These are phyloP conservation scores for Chenopodium quinoa DNA, from an alignment of 148 eudicot genomes.

Conservation along the genomic window DNA sequence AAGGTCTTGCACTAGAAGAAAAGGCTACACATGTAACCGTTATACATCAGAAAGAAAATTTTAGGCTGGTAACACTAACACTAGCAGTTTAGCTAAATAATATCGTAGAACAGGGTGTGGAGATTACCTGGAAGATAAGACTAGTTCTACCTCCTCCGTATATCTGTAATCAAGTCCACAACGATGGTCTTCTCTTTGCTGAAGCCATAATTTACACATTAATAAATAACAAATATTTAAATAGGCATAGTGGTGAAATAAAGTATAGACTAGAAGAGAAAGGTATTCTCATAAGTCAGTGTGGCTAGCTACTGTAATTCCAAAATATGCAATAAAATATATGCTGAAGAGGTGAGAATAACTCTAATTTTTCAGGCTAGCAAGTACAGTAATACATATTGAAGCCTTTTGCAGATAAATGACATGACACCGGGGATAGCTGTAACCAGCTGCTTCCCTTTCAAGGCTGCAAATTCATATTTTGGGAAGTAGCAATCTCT, in stretches of 20 bases:
- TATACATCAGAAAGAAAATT: not conserved
- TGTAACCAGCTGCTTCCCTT: not conserved
- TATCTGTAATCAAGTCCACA: not conserved
- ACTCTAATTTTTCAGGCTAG: not conserved
- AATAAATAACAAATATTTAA: too few species aligned
- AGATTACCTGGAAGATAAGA: too few species aligned
- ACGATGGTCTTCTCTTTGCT: not conserved
- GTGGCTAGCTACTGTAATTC: not conserved
- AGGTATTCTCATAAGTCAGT: too few species aligned
- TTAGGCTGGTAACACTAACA: not conserved
- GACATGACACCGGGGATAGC: not conserved
- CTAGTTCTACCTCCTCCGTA: too few species aligned
- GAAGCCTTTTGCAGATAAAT: not conserved
- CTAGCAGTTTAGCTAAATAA: not conserved
- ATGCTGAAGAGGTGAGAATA: not conserved
- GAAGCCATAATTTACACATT: not conserved
- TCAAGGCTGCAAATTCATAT: not conserved
- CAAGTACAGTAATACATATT: not conserved
- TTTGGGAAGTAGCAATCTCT: not conserved
- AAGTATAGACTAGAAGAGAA: not conserved
- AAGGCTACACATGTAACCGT: not conserved
- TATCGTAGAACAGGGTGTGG: not conserved
- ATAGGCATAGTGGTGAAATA: too few species aligned
- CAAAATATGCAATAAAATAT: not conserved
- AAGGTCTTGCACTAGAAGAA: not conserved